These are phyloP conservation scores for Acanthamoeba sp. DNA, from an alignment of 208 protist genomes.

Conservation along the genomic window DNA sequence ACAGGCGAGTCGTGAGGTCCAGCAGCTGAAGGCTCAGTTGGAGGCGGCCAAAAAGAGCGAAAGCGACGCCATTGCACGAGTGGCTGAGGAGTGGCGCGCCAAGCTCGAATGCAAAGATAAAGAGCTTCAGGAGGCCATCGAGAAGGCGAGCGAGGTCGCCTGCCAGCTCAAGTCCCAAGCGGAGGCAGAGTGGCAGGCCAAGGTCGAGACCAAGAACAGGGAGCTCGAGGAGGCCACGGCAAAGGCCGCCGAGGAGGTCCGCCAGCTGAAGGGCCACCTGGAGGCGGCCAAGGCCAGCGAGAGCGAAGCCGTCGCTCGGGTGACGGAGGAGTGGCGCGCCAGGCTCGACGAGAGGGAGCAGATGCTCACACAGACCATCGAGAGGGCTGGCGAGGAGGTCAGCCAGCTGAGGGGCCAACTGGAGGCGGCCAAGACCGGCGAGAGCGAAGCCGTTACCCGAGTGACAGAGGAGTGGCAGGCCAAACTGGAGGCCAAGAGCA, in stretches of 20 bases:
- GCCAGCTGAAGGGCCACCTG: background rate
- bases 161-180: background rate
- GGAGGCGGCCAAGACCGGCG: background rate
- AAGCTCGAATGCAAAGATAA: background rate
- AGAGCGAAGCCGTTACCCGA: background rate
- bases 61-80: background rate
- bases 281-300: background rate
- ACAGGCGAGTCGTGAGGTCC: too few species aligned
- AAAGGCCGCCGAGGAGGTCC: too few species aligned
- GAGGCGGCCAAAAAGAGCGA: background rate
- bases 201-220: too few species aligned
- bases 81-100: background rate
- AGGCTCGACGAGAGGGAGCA: background rate
- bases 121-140: background rate
- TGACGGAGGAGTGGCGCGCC: background rate
- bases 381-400: background rate
- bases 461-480: background rate
- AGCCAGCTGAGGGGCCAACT: background rate
- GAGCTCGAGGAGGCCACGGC: too few species aligned
- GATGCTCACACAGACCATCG: too few species aligned
- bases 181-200: background rate
- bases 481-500: background rate
- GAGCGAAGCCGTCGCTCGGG: background rate
- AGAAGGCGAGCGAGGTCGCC: background rate
- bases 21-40: background rate